Evolutionary conservation across 768 basidiomycete species (phyloP), one percentile per base, ranked within the genome.

Genomic region (Antrodiella citrinella): DNA sequence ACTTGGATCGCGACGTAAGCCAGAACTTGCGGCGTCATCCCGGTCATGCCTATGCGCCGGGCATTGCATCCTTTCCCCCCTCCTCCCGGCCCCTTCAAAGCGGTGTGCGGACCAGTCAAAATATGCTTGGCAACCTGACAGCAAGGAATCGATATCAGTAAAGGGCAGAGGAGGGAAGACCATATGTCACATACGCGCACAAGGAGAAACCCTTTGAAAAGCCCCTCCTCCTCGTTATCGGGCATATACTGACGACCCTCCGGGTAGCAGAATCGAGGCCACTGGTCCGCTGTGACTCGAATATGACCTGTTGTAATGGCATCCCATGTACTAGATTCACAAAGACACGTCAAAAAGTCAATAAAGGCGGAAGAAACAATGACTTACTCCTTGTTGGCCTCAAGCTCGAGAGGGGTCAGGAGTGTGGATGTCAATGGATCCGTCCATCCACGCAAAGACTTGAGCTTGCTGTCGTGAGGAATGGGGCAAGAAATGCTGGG

Each of bases 1-100:
- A 49, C 48, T 39, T 49, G 48, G 19, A 49, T 26, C 4, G 18
- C 40, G 15, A 43, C 38, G 39, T 49, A 49, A 11, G 48, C 48
- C 5, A 38, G 19, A 10, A 25, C 15, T 18, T 39, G 48, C 19
- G 48, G 40, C 4, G 48, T 44, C 19, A 49, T 42, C 25, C 12
- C 3, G 11, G n/a, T 40, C 35, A 49, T 38, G 21, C 38, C 38
- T 21, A 49, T 49, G 20, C 5, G n/a, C 38, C 42, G 18, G 4
- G 48, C 48, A 42, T 41, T 49, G n/a, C 18, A 20, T 7, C 7
- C 5, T n/a, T 48, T 30, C 19, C 38, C 26, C 11, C 11, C 26
- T 39, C 11, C 35, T 5, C 15, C 38, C 13, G 19, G 38, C 4
- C 39, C 19, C 13, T 41, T 41, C 19, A 41, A 19, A 5, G 39